A percentile compares a stretch with the other conserved stretches of the same genome.
These are phyloP conservation scores for Cladophialophora yegresii DNA, from an alignment of 2,329 filamentous ascomycete genomes.

Conservation along the genomic window DNA sequence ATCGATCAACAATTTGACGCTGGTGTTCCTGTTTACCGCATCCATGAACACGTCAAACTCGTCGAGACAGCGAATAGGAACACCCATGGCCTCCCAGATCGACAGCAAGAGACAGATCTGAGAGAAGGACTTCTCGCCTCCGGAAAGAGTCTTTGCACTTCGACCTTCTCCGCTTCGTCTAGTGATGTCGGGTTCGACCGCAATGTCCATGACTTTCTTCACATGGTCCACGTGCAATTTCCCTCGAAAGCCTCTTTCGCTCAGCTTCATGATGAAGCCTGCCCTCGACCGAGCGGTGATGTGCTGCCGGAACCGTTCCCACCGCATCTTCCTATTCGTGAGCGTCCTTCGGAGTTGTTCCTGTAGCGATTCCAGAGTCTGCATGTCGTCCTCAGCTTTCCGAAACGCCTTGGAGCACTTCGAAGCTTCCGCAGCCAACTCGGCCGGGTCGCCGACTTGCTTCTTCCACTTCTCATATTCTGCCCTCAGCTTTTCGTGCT, in stretches of 20 bases:
- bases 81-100: conserved; percentile 98
- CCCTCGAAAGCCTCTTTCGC: conserved; percentile 85
- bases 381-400: conserved; percentile 44
- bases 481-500: conserved; percentile 55
- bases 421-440: conserved; percentile 58
- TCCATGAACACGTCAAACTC: conserved; percentile 99
- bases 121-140: conserved; percentile 96
- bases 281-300: conserved; percentile 85
- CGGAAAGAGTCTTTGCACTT: conserved; percentile 87
- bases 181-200: conserved; percentile 71
- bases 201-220: conserved; percentile 71
- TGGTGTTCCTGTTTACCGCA: conserved; percentile 88
- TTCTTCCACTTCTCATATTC: conserved; percentile 62
- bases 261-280: conserved; percentile 84
- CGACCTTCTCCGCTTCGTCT: conserved; percentile 69
- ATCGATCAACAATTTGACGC: conserved; percentile 90
- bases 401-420: conserved; percentile 44
- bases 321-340: conserved; percentile 69
- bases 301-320: conserved; percentile 76
- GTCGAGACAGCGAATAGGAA: conserved; percentile 88
- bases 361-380: conserved; percentile 43
- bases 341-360: conserved; percentile 63
- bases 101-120: conserved; percentile 90
- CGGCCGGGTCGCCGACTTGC: conserved; percentile 64
- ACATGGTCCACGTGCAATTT: conserved; percentile 76